These are phyloP conservation scores for Piloderma croceum DNA, from an alignment of 768 basidiomycete species.

Conservation along the genomic window DNA sequence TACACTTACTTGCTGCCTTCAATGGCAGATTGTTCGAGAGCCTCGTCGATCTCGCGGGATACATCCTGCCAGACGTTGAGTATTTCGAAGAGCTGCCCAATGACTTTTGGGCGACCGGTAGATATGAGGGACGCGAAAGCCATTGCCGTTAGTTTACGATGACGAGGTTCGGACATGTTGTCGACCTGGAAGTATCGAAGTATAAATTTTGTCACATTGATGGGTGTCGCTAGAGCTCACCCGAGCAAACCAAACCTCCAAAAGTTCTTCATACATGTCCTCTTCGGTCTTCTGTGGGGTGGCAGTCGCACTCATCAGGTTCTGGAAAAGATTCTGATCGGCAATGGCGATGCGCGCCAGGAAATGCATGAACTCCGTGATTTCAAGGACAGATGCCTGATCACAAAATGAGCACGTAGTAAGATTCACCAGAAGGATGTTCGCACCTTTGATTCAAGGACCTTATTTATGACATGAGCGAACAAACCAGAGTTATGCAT, in stretches of 20 bases:
- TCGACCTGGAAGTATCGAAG: conserved; percentile 57
- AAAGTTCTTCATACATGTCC: conserved; percentile 55
- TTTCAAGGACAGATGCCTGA: conserved; percentile 25
- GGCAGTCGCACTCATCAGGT: conserved; percentile 63
- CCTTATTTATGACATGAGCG: conserved; percentile 47
- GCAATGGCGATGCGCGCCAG: conserved; percentile 68
- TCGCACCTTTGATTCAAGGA: conserved; percentile 70
- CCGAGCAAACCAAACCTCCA: conserved; percentile 82
- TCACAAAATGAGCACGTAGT: conserved; percentile 14
- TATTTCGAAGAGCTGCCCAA: conserved; percentile 68
- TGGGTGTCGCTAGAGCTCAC: conserved; percentile 44
- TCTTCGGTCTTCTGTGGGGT: conserved; percentile 42
- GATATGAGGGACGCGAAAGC: conserved; percentile 73
- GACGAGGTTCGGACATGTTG: conserved; percentile 80
- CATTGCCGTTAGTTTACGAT: conserved; percentile 81
- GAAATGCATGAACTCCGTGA: conserved; percentile 69
- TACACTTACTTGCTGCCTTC: conserved; percentile 32
- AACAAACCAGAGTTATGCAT: conserved; percentile 76
- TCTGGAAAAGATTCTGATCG: conserved; percentile 62
- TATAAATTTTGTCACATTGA: conserved; percentile 4
- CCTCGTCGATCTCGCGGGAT: conserved; percentile 80
- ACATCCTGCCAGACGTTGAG: conserved; percentile 89
- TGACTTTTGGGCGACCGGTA: conserved; percentile 67
- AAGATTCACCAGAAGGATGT: too few relatives aligned
- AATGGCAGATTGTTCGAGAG: conserved; percentile 31